phyloP scores from a whole-genome alignment of 495 filamentous ascomycete species.

The Friedmanniomyces endolithicus region DNA sequence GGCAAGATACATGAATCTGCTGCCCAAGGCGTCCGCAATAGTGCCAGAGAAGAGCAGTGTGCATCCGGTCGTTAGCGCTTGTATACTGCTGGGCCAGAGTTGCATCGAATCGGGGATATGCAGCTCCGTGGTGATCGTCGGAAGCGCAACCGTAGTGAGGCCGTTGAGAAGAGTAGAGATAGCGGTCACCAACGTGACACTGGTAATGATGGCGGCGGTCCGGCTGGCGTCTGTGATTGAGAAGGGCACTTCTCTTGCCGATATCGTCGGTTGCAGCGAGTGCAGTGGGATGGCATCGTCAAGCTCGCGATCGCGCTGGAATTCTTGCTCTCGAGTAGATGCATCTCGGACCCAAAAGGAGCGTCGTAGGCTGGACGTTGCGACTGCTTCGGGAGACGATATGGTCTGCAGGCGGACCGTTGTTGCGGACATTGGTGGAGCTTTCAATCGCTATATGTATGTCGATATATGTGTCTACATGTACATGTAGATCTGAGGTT shows the following conservation, averaged over 20 bases:
- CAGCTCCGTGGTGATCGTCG: conserved; percentile 36
- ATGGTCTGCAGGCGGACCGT: background rate
- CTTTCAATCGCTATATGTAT: background rate
- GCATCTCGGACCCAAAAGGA: background rate
- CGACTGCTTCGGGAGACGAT: background rate
- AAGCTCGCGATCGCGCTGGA: background rate
- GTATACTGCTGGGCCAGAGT: conserved; percentile 23
- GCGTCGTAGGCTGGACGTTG: background rate
- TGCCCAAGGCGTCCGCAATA: conserved; percentile 41
- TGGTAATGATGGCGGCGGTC: conserved; percentile 32
- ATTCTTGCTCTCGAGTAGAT: background rate
- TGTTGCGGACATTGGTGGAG: background rate
- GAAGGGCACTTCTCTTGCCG: background rate
- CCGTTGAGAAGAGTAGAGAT: conserved; percentile 33
- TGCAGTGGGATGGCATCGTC: background rate
- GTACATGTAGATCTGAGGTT: background rate
- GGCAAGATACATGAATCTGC: conserved; percentile 33
- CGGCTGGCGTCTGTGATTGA: conserved; percentile 14
- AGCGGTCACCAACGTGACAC: conserved; percentile 28
- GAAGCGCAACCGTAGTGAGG: conserved; percentile 37
- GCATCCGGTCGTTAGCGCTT: conserved; percentile 32
- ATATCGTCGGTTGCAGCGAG: background rate
- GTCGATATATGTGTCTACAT: background rate
- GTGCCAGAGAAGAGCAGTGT: conserved; percentile 40
- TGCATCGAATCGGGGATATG: conserved; percentile 5